Base-by-base conservation (phyloP, 208 protist species). In the Trichomonas tenax region DNA sequence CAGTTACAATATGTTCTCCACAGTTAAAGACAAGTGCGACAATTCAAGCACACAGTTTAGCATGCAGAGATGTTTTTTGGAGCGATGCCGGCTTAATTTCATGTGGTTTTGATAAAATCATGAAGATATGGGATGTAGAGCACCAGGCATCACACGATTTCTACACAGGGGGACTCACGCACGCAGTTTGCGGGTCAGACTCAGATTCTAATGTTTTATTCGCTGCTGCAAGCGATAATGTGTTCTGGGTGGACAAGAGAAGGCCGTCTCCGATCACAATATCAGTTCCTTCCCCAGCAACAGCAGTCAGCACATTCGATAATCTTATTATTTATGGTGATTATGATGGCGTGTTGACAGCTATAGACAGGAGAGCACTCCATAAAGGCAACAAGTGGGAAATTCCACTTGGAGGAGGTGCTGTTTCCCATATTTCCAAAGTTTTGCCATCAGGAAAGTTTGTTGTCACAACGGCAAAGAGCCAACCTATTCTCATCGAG, bases 21-120 rank as follows among this genome's bases (percentile, higher is more conserved):
- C 17, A 34, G 17, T 44, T 93, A 17, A 93, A 93, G 31, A 44
- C 86, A 36, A 38, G 0, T 34, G 40, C 44, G 6, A 38, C 31
- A 34, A 23, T 93, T 17, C 86, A 14, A 34, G 40, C 26, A 23
- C 86, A 93, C 31, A 48, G 40, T 34, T 44, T 93, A 34, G 40
- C 86, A 48, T 93, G 86, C 31, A 23, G 86, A 31, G 86, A 93
- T 51, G 86, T 93, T n/a, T 51, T 40, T 93, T 93, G 86, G 86
- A 93, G 86, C 31, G 17, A 34, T 38, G 17, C 44, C 11, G 86
- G 86, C 34, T 44, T 93, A 34, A 44, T 93, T 51, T 93, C 86
- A 34, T 93, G 86, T 31, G 86, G 86, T 2, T 93, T 93, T 58
- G 86, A 93, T 93, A 93, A 93, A 51, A 38, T 44, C 15, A 93